A percentile compares a stretch with the other conserved stretches of the same genome.
Evolutionary conservation across 1,284 basidiomycete genomes (phyloP).

Genomic region (Rhodotorula sp.): DNA sequence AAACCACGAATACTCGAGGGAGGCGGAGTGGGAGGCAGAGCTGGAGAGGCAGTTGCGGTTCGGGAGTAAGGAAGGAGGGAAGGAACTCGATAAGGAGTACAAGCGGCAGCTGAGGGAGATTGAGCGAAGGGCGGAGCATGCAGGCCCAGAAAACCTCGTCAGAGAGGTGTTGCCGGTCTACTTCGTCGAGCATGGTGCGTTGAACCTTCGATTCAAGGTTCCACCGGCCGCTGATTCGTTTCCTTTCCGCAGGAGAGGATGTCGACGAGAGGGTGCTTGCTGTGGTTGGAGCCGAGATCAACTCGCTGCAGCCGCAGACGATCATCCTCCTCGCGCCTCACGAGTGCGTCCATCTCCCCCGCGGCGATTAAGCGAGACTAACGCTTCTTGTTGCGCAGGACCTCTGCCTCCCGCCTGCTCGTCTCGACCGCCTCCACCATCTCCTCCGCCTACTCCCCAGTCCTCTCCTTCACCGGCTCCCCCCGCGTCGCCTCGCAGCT

Average conservation of each 20-base stretch:
- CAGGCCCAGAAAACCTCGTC: slow-evolving; percentile 28
- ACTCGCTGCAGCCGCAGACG: slow-evolving; percentile 12
- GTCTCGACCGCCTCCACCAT: slow-evolving; percentile 7
- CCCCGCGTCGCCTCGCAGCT: slow-evolving; percentile 8
- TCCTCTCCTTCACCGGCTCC: not conserved
- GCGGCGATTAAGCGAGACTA: not conserved
- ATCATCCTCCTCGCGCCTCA: slow-evolving; percentile 22
- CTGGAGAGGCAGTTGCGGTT: slow-evolving; percentile 32
- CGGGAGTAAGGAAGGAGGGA: slow-evolving; percentile 30
- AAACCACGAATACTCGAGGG: slow-evolving; percentile 22
- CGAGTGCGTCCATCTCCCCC: not conserved
- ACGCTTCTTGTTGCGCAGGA: not conserved
- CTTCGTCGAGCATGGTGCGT: slow-evolving; percentile 29
- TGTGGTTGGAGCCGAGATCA: slow-evolving; percentile 17
- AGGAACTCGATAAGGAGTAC: slow-evolving; percentile 33
- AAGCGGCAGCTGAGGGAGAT: slow-evolving; percentile 25
- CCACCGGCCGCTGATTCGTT: not conserved
- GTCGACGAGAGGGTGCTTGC: not conserved
- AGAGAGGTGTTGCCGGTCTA: slow-evolving; percentile 27
- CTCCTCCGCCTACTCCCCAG: not conserved
- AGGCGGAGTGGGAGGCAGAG: slow-evolving; percentile 28
- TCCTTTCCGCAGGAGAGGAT: not conserved
- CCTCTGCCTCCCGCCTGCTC: slow-evolving; percentile 15
- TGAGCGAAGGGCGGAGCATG: slow-evolving; percentile 23
- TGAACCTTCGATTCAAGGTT: not conserved